Percentiles rank a stretch among this genome's conserved stretches.
phyloP scores from a whole-genome alignment of 2,329 filamentous ascomycete genomes.

The Cordyceps javanica region DNA sequence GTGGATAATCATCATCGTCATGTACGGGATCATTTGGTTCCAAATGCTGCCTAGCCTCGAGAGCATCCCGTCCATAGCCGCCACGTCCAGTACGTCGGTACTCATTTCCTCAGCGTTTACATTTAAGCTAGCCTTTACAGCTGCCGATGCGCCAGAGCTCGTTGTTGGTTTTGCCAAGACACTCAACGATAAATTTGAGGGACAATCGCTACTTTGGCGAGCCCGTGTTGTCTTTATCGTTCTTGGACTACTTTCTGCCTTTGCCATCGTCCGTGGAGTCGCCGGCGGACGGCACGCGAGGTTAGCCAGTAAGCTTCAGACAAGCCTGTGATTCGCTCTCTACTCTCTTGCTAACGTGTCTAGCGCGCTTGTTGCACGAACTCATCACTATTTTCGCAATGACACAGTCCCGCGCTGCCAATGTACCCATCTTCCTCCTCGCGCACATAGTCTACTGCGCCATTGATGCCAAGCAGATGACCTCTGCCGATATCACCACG shows the following conservation, averaged over 20 bases:
- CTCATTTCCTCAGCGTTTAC: conserved; percentile 54
- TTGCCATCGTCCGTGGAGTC: conserved; percentile 34
- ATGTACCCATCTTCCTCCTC: conserved; percentile 77
- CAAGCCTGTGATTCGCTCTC: too few species aligned
- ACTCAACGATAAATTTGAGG: conserved; percentile 35
- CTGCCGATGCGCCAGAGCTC: conserved; percentile 81
- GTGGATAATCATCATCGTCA: conserved; percentile 65
- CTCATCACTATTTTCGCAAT: conserved; percentile 72
- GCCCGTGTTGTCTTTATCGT: conserved; percentile 47
- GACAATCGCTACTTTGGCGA: conserved; percentile 39
- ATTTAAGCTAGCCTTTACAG: conserved; percentile 88
- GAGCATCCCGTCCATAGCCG: conserved; percentile 34
- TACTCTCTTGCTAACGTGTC: background rate
- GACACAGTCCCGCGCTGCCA: conserved; percentile 79
- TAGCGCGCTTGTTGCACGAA: conserved; percentile 53
- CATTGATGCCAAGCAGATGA: conserved; percentile 38
- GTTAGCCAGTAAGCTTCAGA: conserved; percentile 23
- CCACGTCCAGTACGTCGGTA: conserved; percentile 34
- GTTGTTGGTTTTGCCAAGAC: conserved; percentile 42
- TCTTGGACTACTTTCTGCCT: conserved; percentile 32
- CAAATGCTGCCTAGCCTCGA: conserved; percentile 37
- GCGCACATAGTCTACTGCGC: conserved; percentile 56
- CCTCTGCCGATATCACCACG: conserved; percentile 55
- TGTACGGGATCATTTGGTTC: conserved; percentile 58
- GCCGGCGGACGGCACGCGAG: conserved; percentile 20